phyloP scores from a whole-genome alignment of 768 basidiomycete genomes.

The Baorangia bicolor region DNA sequence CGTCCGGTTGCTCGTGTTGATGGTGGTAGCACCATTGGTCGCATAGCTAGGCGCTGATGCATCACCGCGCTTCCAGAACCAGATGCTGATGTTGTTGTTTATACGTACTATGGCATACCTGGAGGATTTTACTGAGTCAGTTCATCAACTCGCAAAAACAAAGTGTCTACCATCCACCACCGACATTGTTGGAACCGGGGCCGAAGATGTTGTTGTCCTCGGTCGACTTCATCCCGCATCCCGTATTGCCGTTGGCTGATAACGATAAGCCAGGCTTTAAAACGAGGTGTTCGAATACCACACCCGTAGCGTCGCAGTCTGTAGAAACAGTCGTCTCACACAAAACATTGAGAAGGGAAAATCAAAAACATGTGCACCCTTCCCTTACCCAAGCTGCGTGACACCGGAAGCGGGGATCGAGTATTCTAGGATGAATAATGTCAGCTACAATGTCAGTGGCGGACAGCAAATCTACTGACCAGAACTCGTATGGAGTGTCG shows the following conservation, averaged over 20 bases:
- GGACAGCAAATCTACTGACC: conserved; percentile 30
- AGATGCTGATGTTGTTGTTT: conserved; percentile 35
- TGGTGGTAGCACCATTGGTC: conserved; percentile 13
- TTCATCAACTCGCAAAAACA: neutral
- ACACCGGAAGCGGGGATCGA: no score
- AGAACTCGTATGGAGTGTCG: conserved; percentile 55
- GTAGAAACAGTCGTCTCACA: conserved; percentile 20
- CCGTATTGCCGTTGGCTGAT: conserved; percentile 32
- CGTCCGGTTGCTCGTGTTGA: conserved; percentile 26
- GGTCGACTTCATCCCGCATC: conserved; percentile 29
- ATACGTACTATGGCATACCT: conserved; percentile 41
- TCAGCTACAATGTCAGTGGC: neutral
- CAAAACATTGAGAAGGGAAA: neutral
- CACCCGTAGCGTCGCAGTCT: conserved; percentile 20
- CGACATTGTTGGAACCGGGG: no score
- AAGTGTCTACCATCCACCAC: no score
- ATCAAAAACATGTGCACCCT: neutral
- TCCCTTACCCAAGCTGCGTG: conserved; percentile 25
- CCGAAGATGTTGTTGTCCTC: conserved; percentile 25
- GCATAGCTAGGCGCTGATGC: conserved; percentile 34
- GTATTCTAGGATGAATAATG: conserved; percentile 17
- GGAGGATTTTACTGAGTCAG: neutral
- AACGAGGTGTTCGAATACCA: neutral
- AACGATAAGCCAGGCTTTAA: neutral
- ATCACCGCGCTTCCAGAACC: conserved; percentile 40